These are phyloP conservation scores for Lepraria neglecta DNA, from an alignment of 495 filamentous ascomycete species.

Conservation along the genomic window DNA sequence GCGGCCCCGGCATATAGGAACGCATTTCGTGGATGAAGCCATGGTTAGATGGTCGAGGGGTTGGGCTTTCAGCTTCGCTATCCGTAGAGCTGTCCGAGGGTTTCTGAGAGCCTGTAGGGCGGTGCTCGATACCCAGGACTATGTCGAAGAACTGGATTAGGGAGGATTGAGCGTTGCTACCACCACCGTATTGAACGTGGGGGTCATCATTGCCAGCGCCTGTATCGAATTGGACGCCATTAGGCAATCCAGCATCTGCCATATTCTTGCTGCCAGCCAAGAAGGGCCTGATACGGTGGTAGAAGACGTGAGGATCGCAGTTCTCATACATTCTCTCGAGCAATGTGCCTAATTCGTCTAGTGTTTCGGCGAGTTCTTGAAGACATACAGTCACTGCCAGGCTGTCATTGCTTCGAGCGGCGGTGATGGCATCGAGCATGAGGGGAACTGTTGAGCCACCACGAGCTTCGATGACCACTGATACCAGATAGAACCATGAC, in stretches of 20 bases:
- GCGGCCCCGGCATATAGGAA: conserved; percentile 88
- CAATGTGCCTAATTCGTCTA: conserved; percentile 73
- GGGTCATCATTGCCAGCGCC: conserved; percentile 54
- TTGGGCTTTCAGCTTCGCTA: conserved; percentile 45
- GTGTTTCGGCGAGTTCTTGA: conserved; percentile 68
- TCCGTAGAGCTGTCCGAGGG: conserved; percentile 33
- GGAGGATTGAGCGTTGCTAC: conserved; percentile 92
- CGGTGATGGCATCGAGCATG: conserved; percentile 80
- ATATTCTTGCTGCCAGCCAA: conserved; percentile 96
- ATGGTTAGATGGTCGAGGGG: conserved; percentile 56
- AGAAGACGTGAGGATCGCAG: conserved; percentile 91
- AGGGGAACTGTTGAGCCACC: conserved; percentile 82
- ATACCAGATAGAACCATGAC: conserved; percentile 96
- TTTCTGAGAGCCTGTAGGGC: conserved; percentile 65
- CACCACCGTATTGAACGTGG: conserved; percentile 78
- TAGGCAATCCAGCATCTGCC: conserved; percentile 80
- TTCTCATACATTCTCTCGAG: conserved; percentile 83
- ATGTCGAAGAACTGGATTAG: conserved; percentile 94
- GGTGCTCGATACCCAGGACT: conserved; percentile 82
- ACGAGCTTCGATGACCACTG: conserved; percentile 90
- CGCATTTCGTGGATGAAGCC: conserved; percentile 97
- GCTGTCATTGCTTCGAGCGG: conserved; percentile 66
- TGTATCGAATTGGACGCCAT: conserved; percentile 81
- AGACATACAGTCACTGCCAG: conserved; percentile 67
- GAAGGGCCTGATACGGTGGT: conserved; percentile 87